Percentiles rank a stretch among this genome's conserved stretches.
Conservation (phyloP, 23 red algal genomes). For the Gracilariopsis chorda region DNA sequence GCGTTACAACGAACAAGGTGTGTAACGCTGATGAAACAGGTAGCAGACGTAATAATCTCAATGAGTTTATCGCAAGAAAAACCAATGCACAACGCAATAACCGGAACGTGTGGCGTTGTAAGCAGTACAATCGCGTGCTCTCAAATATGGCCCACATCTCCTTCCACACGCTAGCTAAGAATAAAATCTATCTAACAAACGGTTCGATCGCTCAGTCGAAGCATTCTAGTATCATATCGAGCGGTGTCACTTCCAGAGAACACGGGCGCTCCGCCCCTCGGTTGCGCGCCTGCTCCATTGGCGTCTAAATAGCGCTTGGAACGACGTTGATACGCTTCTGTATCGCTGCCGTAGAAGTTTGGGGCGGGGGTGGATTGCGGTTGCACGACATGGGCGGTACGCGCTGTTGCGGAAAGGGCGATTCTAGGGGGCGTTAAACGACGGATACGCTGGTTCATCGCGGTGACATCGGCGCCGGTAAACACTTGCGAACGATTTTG, state of each 20-base stretch:
- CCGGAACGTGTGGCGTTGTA: conserved; percentile 46
- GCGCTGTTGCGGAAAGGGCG: background rate
- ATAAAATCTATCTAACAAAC: background rate
- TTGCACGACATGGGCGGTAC: background rate
- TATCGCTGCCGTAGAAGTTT: background rate
- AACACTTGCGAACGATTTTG: background rate
- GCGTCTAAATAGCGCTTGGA: conserved; percentile 29
- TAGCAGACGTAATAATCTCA: conserved; percentile 36
- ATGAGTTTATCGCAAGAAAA: background rate
- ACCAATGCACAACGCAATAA: background rate
- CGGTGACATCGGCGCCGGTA: background rate
- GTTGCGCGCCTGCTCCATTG: background rate
- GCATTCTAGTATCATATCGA: background rate
- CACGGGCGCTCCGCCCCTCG: background rate
- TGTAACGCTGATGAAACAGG: conserved; percentile 17
- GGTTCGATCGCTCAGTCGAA: background rate
- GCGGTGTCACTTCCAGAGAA: conserved; percentile 19
- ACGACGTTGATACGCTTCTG: background rate
- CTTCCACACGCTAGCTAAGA: background rate
- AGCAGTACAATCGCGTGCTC: conserved; percentile 33
- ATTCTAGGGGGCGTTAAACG: conserved; percentile 1
- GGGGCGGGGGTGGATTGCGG: background rate
- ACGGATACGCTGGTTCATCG: background rate
- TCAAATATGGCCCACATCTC: conserved; percentile 42
- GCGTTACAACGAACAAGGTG: background rate